Evolutionary conservation across 176 grass and related monocot species (phyloP).

Genomic region (Zoysia japonica): DNA sequence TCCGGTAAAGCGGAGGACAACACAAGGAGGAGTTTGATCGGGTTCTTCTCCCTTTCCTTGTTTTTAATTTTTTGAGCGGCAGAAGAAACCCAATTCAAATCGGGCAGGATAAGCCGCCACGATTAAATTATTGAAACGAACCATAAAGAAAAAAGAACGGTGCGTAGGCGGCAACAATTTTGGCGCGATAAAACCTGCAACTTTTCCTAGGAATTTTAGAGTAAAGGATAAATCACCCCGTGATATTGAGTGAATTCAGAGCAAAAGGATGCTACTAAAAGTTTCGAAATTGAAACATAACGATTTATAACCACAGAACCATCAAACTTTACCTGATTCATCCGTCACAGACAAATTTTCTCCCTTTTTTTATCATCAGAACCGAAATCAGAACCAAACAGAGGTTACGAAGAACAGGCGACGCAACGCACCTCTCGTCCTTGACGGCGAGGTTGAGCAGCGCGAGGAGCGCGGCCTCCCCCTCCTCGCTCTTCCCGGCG

Average conservation of each 20-base stretch:
- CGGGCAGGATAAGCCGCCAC: slow-evolving; percentile 2
- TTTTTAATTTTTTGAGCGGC: not conserved
- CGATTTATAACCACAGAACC: not conserved
- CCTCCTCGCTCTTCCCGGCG: slow-evolving; percentile 24
- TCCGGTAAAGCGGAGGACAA: not conserved
- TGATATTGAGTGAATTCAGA: not conserved
- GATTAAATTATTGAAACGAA: slow-evolving; percentile 3
- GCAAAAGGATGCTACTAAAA: not conserved
- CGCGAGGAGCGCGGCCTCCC: slow-evolving; percentile 70
- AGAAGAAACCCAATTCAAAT: not conserved
- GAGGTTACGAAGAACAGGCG: not conserved
- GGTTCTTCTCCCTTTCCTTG: too few species aligned
- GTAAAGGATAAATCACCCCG: not conserved
- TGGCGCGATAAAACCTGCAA: not conserved
- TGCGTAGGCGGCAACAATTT: not conserved
- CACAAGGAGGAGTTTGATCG: not conserved
- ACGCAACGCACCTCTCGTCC: slow-evolving; percentile 55
- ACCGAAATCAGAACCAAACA: not conserved
- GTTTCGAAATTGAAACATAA: not conserved
- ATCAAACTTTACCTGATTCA: slow-evolving; percentile 19
- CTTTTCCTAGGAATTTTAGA: not conserved
- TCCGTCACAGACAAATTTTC: not conserved
- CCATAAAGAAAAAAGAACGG: not conserved
- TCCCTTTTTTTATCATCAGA: too few species aligned
- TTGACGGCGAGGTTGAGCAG: slow-evolving; percentile 87